Evolutionary conservation across 305 asterid species (phyloP).

Genomic region (Euphrasia arctica): DNA sequence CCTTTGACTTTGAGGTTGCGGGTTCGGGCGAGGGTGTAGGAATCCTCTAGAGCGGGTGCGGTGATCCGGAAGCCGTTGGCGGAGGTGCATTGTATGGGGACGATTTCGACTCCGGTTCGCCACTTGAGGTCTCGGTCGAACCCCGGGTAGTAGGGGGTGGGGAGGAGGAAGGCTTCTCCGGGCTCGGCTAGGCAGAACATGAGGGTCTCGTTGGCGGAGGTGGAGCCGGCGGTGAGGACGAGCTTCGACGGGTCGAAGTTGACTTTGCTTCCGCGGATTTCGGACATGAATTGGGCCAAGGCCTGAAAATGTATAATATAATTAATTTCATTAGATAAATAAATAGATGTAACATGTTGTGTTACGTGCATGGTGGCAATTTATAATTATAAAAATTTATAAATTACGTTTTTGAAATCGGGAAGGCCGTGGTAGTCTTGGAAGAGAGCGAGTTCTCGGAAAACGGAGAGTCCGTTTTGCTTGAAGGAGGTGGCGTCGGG

Average conservation of each 20-base stretch:
- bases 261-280: constrained; percentile 80
- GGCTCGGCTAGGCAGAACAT: constrained; percentile 81
- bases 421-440: constrained; percentile 82
- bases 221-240: constrained; percentile 90
- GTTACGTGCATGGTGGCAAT: constrained; percentile 17
- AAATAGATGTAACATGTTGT: background rate
- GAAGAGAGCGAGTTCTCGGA: constrained; percentile 71
- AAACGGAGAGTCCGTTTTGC: constrained; percentile 53
- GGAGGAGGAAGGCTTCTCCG: constrained; percentile 86
- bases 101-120: constrained; percentile 86
- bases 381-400: no score
- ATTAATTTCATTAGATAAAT: background rate
- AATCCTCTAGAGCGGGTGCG: constrained; percentile 65
- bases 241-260: constrained; percentile 59
- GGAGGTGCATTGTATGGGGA: constrained; percentile 72
- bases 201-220: constrained; percentile 88
- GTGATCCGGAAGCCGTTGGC: constrained; percentile 69
- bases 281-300: constrained; percentile 70
- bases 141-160: constrained; percentile 96
- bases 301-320: constrained; percentile 43
- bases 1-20: constrained; percentile 77
- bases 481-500: constrained; percentile 63
- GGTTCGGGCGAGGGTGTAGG: constrained; percentile 50
- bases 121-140: constrained; percentile 92
- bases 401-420: constrained; percentile 58